These are phyloP conservation scores for Candida berthetii DNA, from an alignment of 805 yeast species.

Conservation along the genomic window DNA sequence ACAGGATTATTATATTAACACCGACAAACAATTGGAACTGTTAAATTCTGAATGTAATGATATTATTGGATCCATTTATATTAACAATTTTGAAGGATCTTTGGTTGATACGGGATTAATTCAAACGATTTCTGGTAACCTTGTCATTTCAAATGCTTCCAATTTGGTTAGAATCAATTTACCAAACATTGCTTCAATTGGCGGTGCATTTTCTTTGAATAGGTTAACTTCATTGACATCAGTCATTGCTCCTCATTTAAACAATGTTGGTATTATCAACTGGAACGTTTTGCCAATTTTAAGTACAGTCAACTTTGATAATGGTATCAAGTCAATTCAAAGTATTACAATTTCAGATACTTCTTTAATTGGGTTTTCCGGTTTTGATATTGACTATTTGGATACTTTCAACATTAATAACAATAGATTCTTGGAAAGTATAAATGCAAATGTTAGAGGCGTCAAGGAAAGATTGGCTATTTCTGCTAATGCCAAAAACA, in stretches of 20 bases:
- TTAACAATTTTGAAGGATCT: conserved; percentile 41
- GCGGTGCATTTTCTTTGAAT: conserved; percentile 42
- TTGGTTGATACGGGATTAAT: conserved; percentile 46
- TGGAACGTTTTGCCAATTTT: conserved; percentile 76
- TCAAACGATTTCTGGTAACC: conserved; percentile 48
- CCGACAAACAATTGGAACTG: conserved; percentile 30
- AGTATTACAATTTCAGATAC: conserved; percentile 65
- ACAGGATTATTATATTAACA: conserved; percentile 25
- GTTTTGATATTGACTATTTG: conserved; percentile 48
- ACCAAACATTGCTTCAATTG: conserved; percentile 39
- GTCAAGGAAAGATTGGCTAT: conserved; percentile 53
- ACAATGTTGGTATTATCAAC: conserved; percentile 41
- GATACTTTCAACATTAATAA: conserved; percentile 60
- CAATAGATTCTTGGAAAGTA: conserved; percentile 61
- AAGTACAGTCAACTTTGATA: conserved; percentile 46
- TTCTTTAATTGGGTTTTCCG: conserved; percentile 60
- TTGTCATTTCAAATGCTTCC: conserved; percentile 46
- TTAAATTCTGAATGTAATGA: conserved; percentile 45
- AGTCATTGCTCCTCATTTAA: conserved; percentile 49
- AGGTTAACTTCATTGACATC: conserved; percentile 61
- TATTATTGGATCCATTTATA: conserved; percentile 45
- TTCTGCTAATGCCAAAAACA: conserved; percentile 60
- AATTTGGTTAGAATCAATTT: conserved; percentile 54
- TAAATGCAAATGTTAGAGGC: conserved; percentile 43
- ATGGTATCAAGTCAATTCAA: conserved; percentile 42